Base-by-base conservation (phyloP, 2,329 filamentous ascomycete species). In the Epichloe aotearoae region DNA sequence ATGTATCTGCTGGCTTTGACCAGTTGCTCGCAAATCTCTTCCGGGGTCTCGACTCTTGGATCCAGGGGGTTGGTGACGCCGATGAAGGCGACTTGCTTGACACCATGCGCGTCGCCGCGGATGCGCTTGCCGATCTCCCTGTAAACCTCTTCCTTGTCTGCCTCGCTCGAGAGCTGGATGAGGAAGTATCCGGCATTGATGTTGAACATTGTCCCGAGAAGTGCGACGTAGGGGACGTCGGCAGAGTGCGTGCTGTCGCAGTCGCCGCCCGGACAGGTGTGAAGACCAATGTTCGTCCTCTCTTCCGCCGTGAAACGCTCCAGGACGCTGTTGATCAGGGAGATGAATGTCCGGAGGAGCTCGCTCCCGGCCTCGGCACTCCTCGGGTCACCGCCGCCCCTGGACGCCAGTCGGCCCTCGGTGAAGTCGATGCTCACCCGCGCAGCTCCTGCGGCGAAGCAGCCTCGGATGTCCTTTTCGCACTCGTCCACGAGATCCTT, bases 71-170 rank as follows among this genome's bases (percentile, higher is more conserved):
- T 53, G 8, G 46, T 44, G 12, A 55, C 51, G 12, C 53, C 51
- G 33, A 55, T 53, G 4, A 55, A 55, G 4, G 53, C 53, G 19
- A 55, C 46, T 43, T 51, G 53, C 39, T 55, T 55, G 19, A 55
- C 49, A 12, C 53, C 53, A 2, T 53, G 40, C 8, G 53, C 53
- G 39, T 55, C 52, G 12, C 44, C 33, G 7, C 53, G 51, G 14
- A 55, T 51, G 20, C 39, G 45, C 42, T 53, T 14, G 2, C 51
- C 53, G 38, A 53, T 53, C 12, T 20, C 37, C 15, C 47, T 40
- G 20, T 55, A 55, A 12, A 55, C 46, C 5, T 23, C 23, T 15
- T 51, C 53, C 3, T 45, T 47, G 33, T 55, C 46, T 39, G 37
- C 47, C 49, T 55, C 53, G 38, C 45, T 49, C 1, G 53, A 46